phyloP scores from a whole-genome alignment of 306 rosid species.

The Acacia melanoxylon region DNA sequence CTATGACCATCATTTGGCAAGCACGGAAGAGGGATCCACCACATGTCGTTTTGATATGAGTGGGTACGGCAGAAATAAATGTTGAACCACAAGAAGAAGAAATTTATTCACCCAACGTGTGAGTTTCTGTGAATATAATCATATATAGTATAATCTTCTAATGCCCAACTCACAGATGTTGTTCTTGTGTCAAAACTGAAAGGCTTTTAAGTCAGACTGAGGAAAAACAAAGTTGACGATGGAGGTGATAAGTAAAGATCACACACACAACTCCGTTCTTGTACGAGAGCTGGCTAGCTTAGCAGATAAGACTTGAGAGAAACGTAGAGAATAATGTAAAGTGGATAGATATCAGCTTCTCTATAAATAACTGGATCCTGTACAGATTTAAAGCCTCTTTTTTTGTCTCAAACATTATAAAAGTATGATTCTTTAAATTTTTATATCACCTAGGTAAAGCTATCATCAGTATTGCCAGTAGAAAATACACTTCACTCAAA shows the following conservation, averaged over 20 bases:
- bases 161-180: neutral
- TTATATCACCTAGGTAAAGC: too few relatives aligned
- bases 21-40: constrained; percentile 45
- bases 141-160: neutral
- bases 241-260: neutral
- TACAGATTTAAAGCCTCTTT: neutral
- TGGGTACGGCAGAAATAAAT: constrained; percentile 35
- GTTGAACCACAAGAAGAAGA: constrained; percentile 38
- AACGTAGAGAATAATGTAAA: neutral
- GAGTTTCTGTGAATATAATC: constrained; percentile 44
- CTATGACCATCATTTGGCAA: constrained; percentile 34
- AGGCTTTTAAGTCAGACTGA: neutral
- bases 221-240: neutral
- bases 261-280: neutral
- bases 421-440: neutral
- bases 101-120: constrained; percentile 31
- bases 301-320: neutral
- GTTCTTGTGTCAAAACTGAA: constrained; percentile 6
- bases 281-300: neutral
- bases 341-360: neutral
- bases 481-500: neutral
- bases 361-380: neutral
- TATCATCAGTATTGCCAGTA: too few relatives aligned
- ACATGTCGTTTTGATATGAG: constrained; percentile 59
- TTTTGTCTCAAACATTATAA: neutral